These are phyloP conservation scores for Heterobasidion irregulare DNA, from an alignment of 1,284 basidiomycete species.

Conservation along the genomic window DNA sequence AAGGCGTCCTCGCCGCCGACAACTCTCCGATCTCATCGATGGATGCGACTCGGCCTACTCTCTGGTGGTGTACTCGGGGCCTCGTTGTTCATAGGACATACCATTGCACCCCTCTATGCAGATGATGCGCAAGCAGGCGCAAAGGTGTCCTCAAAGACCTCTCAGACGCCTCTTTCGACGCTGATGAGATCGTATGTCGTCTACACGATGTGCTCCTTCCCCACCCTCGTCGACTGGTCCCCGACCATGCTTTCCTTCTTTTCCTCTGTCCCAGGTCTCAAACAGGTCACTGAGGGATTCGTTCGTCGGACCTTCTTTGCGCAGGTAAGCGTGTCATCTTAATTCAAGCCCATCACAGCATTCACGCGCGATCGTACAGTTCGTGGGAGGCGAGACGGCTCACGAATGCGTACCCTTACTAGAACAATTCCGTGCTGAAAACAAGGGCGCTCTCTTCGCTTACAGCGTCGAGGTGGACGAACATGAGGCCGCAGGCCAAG, in stretches of 20 bases:
- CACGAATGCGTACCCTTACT: constrained; percentile 63
- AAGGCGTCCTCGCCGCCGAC: not conserved
- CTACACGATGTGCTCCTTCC: constrained; percentile 74
- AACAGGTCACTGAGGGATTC: constrained; percentile 57
- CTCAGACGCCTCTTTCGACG: constrained; percentile 25
- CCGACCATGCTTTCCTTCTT: constrained; percentile 62
- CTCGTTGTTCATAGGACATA: constrained; percentile 4
- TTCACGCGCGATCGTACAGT: constrained; percentile 38
- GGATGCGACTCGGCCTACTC: not conserved
- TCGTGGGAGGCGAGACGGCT: constrained; percentile 84
- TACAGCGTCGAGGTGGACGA: constrained; percentile 84
- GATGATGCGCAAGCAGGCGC: constrained; percentile 4
- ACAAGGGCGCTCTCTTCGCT: constrained; percentile 75
- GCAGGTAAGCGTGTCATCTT: constrained; percentile 39
- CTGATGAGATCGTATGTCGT: constrained; percentile 72
- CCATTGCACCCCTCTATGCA: constrained; percentile 6
- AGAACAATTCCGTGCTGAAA: constrained; percentile 48
- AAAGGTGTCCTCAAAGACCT: constrained; percentile 5
- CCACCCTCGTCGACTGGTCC: constrained; percentile 70
- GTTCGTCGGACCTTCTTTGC: constrained; percentile 83
- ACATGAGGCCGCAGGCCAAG: constrained; percentile 32
- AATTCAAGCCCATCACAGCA: not conserved
- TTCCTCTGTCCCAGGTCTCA: constrained; percentile 59
- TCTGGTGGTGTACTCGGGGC: constrained; percentile 5
- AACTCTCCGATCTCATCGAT: not conserved